Evolutionary conservation across 129 eudicot species (phyloP).

Genomic region (Silybum marianum): DNA sequence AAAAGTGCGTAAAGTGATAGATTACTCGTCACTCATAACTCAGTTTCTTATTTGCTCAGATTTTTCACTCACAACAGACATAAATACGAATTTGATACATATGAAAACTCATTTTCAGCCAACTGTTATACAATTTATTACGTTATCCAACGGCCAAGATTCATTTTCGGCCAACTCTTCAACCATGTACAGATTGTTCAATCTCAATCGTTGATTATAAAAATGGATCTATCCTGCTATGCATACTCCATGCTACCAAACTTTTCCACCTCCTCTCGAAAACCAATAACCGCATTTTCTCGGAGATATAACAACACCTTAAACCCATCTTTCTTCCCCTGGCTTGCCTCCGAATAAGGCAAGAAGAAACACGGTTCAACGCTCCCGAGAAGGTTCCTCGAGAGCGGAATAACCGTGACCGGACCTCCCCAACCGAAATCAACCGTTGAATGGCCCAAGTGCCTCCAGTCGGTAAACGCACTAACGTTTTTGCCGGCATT

Average conservation of each 20-base stretch:
- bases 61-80: background rate
- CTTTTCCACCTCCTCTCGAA: constrained; percentile 59
- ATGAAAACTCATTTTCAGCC: background rate
- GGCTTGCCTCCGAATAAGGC: constrained; percentile 60
- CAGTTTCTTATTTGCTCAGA: no score
- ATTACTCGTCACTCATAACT: constrained; percentile 5
- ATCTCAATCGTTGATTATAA: background rate
- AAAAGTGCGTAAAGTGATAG: constrained; percentile 5
- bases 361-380: constrained; percentile 71
- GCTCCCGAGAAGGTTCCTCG: constrained; percentile 70
- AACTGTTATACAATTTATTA: background rate
- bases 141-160: background rate
- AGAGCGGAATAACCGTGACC: constrained; percentile 68
- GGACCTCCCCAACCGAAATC: constrained; percentile 96
- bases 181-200: background rate
- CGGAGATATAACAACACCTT: constrained; percentile 59
- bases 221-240: background rate
- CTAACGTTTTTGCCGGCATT: constrained; percentile 63
- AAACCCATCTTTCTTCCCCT: constrained; percentile 60
- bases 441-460: constrained; percentile 80
- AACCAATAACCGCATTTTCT: constrained; percentile 41
- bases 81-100: background rate
- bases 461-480: constrained; percentile 91
- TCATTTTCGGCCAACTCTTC: background rate
- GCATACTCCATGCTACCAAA: constrained; percentile 48